Evolutionary conservation across 2,329 filamentous ascomycete genomes (phyloP), one percentile per base, ranked within the genome.

Genomic region (Mycosphaerella sp.): DNA sequence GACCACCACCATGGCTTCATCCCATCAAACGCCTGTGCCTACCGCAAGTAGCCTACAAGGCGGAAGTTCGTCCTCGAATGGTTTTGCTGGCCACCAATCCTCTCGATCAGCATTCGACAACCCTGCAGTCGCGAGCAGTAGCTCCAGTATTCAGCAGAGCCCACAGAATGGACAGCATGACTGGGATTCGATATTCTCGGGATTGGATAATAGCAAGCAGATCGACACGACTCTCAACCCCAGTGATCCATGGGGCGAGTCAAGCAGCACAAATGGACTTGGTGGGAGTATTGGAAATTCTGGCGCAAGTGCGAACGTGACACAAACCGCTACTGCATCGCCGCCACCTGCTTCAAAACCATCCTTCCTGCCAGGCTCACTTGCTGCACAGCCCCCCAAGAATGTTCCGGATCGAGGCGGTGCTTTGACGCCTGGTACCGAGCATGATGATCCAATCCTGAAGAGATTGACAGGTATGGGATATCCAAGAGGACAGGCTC

Each of bases 121-220:
- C 18, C 25, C 44, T 28, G 25, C 45, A 36, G 25, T 41, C 18
- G 49, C 49, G 6, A 36, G 51, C 36, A 55, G 55, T 18, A 51
- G 36, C 4, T 50, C 49, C 34, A 63, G 56, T 45, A 55, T 56
- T 40, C 71, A 49, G 66, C 73, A 48, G 65, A 68, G 41, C 66
- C 71, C 52, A 65, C 68, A 42, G 66, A 65, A 68, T 18, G 66
- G 70, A 1, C 69, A 73, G 30, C 86, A 94, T 61, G 91, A 97
- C 68, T 97, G 93, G 93, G 91, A 97, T 64, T 86, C 89, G 35
- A 88, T 97, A 49, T 97, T 97, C 71, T 86, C 87, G 1, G 84
- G 85, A 21, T 74, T 95, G 6, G 86, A 91, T 61, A 79, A 56
- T 50, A 60, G 56, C n/a, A 65, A 64, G 36, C 53, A 54, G 9